Evolutionary conservation across 257 asterid genomes (phyloP), one percentile per base, ranked within the genome.

Genomic region (Coffea canephora): DNA sequence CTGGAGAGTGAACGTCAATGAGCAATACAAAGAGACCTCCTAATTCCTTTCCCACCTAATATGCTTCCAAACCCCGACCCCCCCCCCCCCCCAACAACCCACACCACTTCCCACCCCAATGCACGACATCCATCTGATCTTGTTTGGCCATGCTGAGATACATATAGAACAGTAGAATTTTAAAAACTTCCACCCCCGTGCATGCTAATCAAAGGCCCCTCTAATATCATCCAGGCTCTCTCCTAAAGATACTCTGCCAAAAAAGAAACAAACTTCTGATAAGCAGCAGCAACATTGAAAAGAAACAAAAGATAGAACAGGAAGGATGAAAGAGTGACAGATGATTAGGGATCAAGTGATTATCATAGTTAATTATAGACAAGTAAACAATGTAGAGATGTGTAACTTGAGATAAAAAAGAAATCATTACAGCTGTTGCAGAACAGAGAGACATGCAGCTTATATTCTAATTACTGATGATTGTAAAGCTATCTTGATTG

Each of bases 161-260:
- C n/a, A 45, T 48, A 21, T 50, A 12, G 27, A 31, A 59, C 45
- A 54, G 27, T 54, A 70, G 21, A 18, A 62, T 55, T 34, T 23
- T 50, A 70, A 27, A 27, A 5, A 21, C 65, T 77, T 45, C n/a
- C 48, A 18, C 8, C 52, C 6, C n/a, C 27, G 0, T 18, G 15
- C 13, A 50, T 64, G 41, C 75, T 86, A 87, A 46, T 84, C 84
- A 19, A 89, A 92, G 55, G 94, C 83, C 70, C 97, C 99, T 85
- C 76, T 87, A 54, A 95, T 81, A 46, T 90, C 97, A 11, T 93
- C 98, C 83, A 95, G 84, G 85, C 96, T 91, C 86, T 95, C 95
- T 81, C 99, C 99, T n/a, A 93, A 90, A 54, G 98, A 95, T 18
- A 69, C 85, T 88, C 99, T 95, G 94, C 86, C 77, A 84, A 77